Base-by-base conservation (phyloP, 768 basidiomycete genomes). In the Boletus huronensis region DNA sequence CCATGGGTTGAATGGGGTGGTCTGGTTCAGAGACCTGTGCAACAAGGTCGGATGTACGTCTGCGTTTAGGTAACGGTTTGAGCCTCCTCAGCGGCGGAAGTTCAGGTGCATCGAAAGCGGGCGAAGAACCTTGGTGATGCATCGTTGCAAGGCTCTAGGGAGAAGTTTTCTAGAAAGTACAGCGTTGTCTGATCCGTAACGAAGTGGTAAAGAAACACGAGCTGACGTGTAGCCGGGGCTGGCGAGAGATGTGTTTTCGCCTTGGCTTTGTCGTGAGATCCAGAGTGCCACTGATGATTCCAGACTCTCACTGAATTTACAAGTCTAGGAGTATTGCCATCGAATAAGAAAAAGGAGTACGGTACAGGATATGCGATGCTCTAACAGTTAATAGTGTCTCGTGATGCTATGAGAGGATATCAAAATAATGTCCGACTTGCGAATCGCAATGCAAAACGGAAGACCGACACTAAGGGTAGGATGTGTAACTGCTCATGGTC, bases 51-150 rank as follows among this genome's bases (percentile, higher is more conserved):
- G 77, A 74, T 25, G 81, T 84, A 56, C 85, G 82, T 57, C 84
- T 79, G 60, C 89, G 81, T 73, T 89, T 90, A 26, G 90, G 88
- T 39, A 90, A 77, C 38, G 90, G 89, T 67, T 89, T 90, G 63
- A 90, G 79, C 58, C 83, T 76, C 60, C 88, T 78, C 49, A 83
- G 72, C 36, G 80, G 69, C 40, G 82, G 80, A 66, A 84, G 80
- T 64, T 86, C 84, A 59, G 84, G 79, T 53, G 78, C 73, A 72
- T 87, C 85, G 74, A 85, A 84, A 59, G 82, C 74, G 49, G 84
- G 81, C 50, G 84, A 79, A 62, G 79, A 69, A 64, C 73, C 75
- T 61, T 77, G 75, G 54, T 60, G 59, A 69, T 82, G 79, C 83
- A 84, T 84, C 48, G 63, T 64, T 55, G 56, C 50, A 51, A 29